A percentile compares a stretch with the other conserved stretches of the same genome.
phyloP scores from a whole-genome alignment of 306 rosid species.

The Inga oerstediana region DNA sequence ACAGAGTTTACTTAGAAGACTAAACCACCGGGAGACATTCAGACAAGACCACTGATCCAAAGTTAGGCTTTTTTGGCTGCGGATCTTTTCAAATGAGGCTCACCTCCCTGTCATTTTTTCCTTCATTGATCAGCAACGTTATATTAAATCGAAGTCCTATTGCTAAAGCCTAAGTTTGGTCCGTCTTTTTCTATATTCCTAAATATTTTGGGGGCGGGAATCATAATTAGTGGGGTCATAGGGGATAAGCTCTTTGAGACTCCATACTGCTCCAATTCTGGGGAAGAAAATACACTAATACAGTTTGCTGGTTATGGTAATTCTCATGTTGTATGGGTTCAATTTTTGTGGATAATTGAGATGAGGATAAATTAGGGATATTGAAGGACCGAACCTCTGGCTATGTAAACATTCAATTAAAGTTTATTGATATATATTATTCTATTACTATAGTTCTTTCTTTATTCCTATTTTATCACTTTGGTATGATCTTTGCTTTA shows the following conservation, averaged over 20 bases:
- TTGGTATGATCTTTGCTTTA: background rate
- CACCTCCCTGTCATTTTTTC: slow-evolving; percentile 38
- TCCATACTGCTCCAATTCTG: slow-evolving; percentile 46
- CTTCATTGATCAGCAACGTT: slow-evolving; percentile 34
- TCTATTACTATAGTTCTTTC: background rate
- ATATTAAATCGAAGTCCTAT: slow-evolving; percentile 23
- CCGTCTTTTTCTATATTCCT: slow-evolving; percentile 28
- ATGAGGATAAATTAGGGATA: slow-evolving; percentile 13
- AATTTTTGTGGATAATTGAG: slow-evolving; percentile 26
- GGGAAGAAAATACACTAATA: slow-evolving; percentile 29
- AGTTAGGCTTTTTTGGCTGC: slow-evolving; percentile 34
- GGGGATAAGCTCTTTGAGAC: slow-evolving; percentile 23
- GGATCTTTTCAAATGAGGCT: slow-evolving; percentile 44
- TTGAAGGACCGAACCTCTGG: slow-evolving; percentile 32
- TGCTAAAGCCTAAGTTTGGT: slow-evolving; percentile 26
- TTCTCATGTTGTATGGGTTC: slow-evolving; percentile 33
- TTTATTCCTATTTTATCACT: background rate
- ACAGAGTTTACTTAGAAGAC: slow-evolving; percentile 6
- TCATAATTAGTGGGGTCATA: slow-evolving; percentile 20
- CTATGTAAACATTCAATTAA: slow-evolving; percentile 8
- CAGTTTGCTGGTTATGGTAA: slow-evolving; percentile 26
- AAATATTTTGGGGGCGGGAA: background rate
- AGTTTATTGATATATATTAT: slow-evolving; percentile 14
- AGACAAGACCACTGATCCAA: slow-evolving; percentile 27
- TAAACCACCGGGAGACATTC: slow-evolving; percentile 14